A percentile compares a stretch with the other conserved stretches of the same genome.
These are phyloP conservation scores for Colletotrichum camelliae DNA, from an alignment of 2,329 filamentous ascomycete genomes.

Conservation along the genomic window DNA sequence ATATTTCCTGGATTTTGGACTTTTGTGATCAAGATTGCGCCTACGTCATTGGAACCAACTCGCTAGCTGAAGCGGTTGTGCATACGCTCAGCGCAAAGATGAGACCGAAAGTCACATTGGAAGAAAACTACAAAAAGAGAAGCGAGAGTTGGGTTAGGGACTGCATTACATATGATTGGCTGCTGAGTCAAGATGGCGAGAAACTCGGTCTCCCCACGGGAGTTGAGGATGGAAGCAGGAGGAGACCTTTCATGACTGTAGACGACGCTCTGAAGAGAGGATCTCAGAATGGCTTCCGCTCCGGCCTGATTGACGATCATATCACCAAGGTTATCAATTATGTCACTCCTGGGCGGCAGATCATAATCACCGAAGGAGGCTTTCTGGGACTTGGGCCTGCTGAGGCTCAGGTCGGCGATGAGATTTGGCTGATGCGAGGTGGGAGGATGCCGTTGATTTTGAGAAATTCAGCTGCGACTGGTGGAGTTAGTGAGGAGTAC, in stretches of 20 bases:
- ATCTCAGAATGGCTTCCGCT: not conserved
- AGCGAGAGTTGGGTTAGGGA: not conserved
- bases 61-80: not conserved
- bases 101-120: not conserved
- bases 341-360: not conserved
- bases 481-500: not conserved
- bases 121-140: not conserved
- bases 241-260: not conserved
- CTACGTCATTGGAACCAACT: not conserved
- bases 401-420: not conserved
- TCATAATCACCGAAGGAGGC: not conserved
- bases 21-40: not conserved
- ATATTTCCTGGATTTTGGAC: not conserved
- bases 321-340: not conserved
- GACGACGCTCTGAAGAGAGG: not conserved
- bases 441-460: conserved; percentile 1
- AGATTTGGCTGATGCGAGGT: conserved; percentile 5
- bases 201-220: not conserved
- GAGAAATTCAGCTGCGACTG: not conserved
- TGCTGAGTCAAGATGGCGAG: not conserved
- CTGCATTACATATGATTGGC: not conserved
- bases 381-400: not conserved
- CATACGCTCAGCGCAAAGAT: not conserved
- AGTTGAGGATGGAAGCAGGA: not conserved
- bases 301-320: not conserved